phyloP scores from a whole-genome alignment of 1,139 yeast genomes.

The Candida neerlandica region DNA sequence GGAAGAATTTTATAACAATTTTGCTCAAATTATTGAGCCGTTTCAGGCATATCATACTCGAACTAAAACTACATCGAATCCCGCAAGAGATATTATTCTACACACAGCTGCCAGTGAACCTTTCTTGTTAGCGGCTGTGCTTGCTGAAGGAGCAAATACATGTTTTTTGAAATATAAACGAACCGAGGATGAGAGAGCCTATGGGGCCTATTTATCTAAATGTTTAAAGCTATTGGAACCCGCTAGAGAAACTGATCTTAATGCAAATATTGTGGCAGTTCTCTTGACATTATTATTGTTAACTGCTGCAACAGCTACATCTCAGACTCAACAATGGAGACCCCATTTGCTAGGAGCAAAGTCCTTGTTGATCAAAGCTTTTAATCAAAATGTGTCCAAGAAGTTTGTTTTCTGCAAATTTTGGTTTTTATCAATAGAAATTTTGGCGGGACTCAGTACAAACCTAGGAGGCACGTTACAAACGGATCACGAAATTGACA shows the following conservation, averaged over 20 bases:
- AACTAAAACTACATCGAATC: slow-evolving; percentile 33
- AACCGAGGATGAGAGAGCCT: slow-evolving; percentile 46
- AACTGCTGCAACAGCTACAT: slow-evolving; percentile 65
- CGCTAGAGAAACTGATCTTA: slow-evolving; percentile 29
- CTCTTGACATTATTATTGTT: slow-evolving; percentile 60
- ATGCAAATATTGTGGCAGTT: slow-evolving; percentile 59
- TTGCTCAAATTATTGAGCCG: slow-evolving; percentile 57
- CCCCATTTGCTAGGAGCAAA: slow-evolving; percentile 70
- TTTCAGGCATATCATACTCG: slow-evolving; percentile 45
- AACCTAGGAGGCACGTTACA: slow-evolving; percentile 63
- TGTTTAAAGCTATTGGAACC: slow-evolving; percentile 54
- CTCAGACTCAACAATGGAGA: slow-evolving; percentile 62
- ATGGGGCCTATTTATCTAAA: slow-evolving; percentile 56
- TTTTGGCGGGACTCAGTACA: slow-evolving; percentile 62
- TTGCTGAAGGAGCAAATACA: slow-evolving; percentile 67
- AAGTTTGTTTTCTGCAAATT: slow-evolving; percentile 58
- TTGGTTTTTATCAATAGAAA: slow-evolving; percentile 65
- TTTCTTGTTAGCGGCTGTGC: slow-evolving; percentile 59
- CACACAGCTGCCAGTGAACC: slow-evolving; percentile 57
- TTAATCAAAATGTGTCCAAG: slow-evolving; percentile 24
- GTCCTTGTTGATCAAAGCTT: slow-evolving; percentile 53
- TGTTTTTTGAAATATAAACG: slow-evolving; percentile 33
- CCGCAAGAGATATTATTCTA: slow-evolving; percentile 59
- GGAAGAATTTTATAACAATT: slow-evolving; percentile 54
- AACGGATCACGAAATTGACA: slow-evolving; percentile 48